Percentiles rank a stretch among this genome's conserved stretches.
Evolutionary conservation across 257 asterid genomes (phyloP).

Genomic region (Jacaranda mimosifolia): DNA sequence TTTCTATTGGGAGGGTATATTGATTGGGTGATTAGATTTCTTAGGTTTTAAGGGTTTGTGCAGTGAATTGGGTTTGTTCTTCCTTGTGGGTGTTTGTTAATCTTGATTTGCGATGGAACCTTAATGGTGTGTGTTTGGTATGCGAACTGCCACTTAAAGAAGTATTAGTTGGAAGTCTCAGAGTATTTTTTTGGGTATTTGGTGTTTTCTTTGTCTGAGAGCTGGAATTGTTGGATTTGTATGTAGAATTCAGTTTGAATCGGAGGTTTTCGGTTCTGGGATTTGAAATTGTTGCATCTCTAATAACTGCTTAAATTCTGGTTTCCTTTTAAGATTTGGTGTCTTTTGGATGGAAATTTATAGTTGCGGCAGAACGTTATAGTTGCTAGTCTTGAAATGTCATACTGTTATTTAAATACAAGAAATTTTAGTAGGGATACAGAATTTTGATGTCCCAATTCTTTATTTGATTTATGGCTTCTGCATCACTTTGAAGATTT

Average conservation of each 20-base stretch:
- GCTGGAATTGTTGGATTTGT: slow-evolving; percentile 11
- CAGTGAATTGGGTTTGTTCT: slow-evolving; percentile 35
- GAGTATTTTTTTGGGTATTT: background rate
- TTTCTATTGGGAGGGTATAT: background rate
- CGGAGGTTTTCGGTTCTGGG: background rate
- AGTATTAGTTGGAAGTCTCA: background rate
- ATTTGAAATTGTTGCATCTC: slow-evolving; percentile 19
- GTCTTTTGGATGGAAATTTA: slow-evolving; percentile 19
- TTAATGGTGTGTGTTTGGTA: slow-evolving; percentile 31
- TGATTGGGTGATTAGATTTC: slow-evolving; percentile 20
- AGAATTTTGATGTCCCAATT: slow-evolving; percentile 11
- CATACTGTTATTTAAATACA: background rate
- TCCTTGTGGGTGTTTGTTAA: slow-evolving; percentile 39
- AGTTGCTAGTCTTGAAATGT: slow-evolving; percentile 24
- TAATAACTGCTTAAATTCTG: slow-evolving; percentile 19
- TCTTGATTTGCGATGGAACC: slow-evolving; percentile 30
- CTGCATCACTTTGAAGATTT: slow-evolving; percentile 17
- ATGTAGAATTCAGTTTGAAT: slow-evolving; percentile 4
- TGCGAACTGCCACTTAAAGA: slow-evolving; percentile 26
- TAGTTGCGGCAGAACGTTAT: background rate
- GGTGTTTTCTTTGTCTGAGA: background rate
- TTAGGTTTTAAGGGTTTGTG: slow-evolving; percentile 23
- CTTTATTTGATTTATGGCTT: slow-evolving; percentile 29
- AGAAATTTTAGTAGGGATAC: slow-evolving; percentile 9
- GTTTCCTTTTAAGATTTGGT: background rate